Base-by-base conservation (phyloP, 2,329 filamentous ascomycete species). In the Penicillium crustosum region DNA sequence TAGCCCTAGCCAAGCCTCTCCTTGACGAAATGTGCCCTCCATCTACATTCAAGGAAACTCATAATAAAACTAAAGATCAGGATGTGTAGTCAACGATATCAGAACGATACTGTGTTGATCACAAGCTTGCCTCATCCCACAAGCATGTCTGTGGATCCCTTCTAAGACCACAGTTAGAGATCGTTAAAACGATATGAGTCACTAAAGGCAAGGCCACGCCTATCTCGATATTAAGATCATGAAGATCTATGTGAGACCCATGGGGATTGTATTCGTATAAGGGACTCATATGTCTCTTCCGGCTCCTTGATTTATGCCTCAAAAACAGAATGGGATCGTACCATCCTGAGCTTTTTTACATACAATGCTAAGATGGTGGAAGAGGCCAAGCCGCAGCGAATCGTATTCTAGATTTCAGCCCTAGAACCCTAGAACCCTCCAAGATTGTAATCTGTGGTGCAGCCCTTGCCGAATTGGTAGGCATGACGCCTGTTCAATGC, bases 1-100 rank as follows among this genome's bases (percentile, higher is more conserved):
- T 48, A 48, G 19, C 45, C 45, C 45, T 48, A 35, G 31, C 45
- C 45, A 48, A 48, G 45, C 19, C 29, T n/a, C 43, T 45, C 44
- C 44, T 23, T 19, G 27, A 47, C 1, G 7, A 47, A 47, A 19
- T 33, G 29, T 47, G 25, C 13, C 13, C 4, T 25, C 7, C 5
- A n/a, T 29, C 2, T 44, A 25, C 9, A 17, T 29, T 7, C 17
- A 12, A 12, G 3, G 42, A 10, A 44, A 29, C 17, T n/a, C 17
- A 44, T 17, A 12, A 27, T 29, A n/a, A 42, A 25, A 25, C 5
- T 17, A 12, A 43, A 42, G 25, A 2, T 0, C 2, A 9, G 5
- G 15, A 43, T 9, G 13, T 17, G 21, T 17, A 42, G 13, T 21
- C 21, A 17, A 17, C 6, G 13, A 42, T 15, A 23, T 42, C 12